Conservation (phyloP, 805 yeast genomes). For the Ogataea trehalophila region DNA sequence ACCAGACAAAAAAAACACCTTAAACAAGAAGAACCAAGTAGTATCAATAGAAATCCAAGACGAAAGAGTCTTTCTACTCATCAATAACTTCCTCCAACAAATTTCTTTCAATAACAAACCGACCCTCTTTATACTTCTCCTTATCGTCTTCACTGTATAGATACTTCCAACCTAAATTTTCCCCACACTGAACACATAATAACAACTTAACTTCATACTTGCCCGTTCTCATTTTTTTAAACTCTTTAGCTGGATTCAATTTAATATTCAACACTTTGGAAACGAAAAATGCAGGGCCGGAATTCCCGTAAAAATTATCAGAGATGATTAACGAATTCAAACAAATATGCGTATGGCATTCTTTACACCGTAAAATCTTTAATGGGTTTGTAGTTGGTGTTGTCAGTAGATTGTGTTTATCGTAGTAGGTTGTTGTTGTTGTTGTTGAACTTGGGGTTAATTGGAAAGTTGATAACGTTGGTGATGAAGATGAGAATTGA, state of each 20-base stretch:
- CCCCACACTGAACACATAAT: constrained; percentile 28
- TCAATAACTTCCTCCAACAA: constrained; percentile 21
- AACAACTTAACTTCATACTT: constrained; percentile 27
- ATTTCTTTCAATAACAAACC: constrained; percentile 30
- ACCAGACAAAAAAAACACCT: neutral
- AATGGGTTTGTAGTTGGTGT: neutral
- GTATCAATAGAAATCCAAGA: neutral
- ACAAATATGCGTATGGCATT: constrained; percentile 32
- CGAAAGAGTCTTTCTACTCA: constrained; percentile 2
- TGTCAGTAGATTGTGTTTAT: neutral
- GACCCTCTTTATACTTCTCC: constrained; percentile 31
- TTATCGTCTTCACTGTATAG: constrained; percentile 24
- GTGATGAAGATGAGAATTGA: neutral
- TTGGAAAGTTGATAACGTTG: neutral
- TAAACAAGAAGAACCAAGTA: neutral
- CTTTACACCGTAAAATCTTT: constrained; percentile 26
- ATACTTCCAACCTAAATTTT: constrained; percentile 32
- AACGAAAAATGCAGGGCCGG: constrained; percentile 32
- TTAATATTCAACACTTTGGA: constrained; percentile 27
- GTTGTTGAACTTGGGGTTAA: neutral
- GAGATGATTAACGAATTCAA: constrained; percentile 26
- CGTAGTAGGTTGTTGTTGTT: neutral
- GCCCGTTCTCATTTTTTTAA: constrained; percentile 31
- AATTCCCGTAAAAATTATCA: constrained; percentile 29
- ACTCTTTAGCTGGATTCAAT: constrained; percentile 12